phyloP scores from a whole-genome alignment of 2,329 filamentous ascomycete genomes.

The Neopestalotiopsis rosae region DNA sequence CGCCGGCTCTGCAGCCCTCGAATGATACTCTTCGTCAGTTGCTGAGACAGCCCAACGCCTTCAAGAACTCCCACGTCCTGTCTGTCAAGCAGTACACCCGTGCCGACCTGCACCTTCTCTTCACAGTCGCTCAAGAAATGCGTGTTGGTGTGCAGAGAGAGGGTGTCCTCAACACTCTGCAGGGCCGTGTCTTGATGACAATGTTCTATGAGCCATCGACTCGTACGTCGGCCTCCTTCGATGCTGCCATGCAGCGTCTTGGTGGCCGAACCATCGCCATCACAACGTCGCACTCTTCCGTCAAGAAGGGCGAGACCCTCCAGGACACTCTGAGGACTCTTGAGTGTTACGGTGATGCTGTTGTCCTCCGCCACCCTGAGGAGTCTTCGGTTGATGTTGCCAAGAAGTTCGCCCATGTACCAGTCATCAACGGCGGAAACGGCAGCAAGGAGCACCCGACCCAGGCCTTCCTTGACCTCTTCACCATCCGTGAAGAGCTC shows the following conservation, averaged over 20 bases:
- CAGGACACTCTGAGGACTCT: conserved; percentile 94
- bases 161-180: conserved; percentile 85
- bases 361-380: conserved; percentile 93
- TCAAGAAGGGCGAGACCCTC: conserved; percentile 91
- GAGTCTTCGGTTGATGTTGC: conserved; percentile 82
- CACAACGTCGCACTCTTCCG: conserved; percentile 83
- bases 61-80: conserved; percentile 88
- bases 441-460: conserved; percentile 96
- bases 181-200: conserved; percentile 84
- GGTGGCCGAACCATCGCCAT: conserved; percentile 86
- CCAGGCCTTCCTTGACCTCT: conserved; percentile 95
- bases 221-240: conserved; percentile 92
- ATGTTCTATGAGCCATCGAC: conserved; percentile 99
- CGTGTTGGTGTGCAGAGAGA: conserved; percentile 91
- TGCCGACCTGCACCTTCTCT: conserved; percentile 87
- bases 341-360: conserved; percentile 90
- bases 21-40: conserved; percentile 73
- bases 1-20: conserved; percentile 53
- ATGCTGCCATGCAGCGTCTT: conserved; percentile 97
- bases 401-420: conserved; percentile 85
- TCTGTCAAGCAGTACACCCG: conserved; percentile 91
- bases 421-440: conserved; percentile 97
- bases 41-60: conserved; percentile 75
- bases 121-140: conserved; percentile 98
- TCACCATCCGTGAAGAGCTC: conserved; percentile 97